Evolutionary conservation across 2,329 filamentous ascomycete genomes (phyloP), one percentile per base, ranked within the genome.

Genomic region (Cryphonectria nitschkei): DNA sequence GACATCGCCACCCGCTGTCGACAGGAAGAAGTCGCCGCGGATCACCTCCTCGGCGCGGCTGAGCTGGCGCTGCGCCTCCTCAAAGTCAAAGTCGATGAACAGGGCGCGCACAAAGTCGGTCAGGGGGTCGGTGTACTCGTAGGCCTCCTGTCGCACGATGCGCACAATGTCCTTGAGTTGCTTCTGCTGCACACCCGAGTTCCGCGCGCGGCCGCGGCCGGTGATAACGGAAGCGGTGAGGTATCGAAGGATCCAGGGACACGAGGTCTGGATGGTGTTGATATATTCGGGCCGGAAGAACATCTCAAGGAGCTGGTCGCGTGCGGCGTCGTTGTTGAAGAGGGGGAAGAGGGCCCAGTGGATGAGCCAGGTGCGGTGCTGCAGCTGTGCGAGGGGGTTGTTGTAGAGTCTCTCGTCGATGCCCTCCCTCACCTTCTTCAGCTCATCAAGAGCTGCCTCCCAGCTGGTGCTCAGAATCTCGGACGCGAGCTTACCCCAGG

Each of bases 321-420:
- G 94, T 71, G 94, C 93, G 75, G 90, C 88, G 78, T 98, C 95
- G 85, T 93, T 92, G 90, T 99, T 98, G 89, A 98, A 99, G 85
- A 98, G 95, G 73, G 96, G 95, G 89, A 98, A 99, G 73, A 99
- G 91, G 62, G 93, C 91, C 95, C 96, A 99, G 92, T 99, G 96
- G 78, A 97, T 92, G 78, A 99, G 87, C 93, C 95, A 97, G 71
- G 95, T 97, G 80, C 96, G 93, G 87, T 98, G 95, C 81, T 95
- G 92, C 74, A 99, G 92, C 85, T 99, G 96, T 72, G 93, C 95
- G 75, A 98, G 89, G 39, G 95, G 93, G 87, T 97, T 98, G 88
- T 92, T 96, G 88, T 97, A 98, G 74, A 98, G 90, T 81, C 94
- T 93, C 71, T 92, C 93, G 82, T 99, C 96, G 82, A 99, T 98